phyloP scores from a whole-genome alignment of 768 basidiomycete genomes.

The Suillus paluster region DNA sequence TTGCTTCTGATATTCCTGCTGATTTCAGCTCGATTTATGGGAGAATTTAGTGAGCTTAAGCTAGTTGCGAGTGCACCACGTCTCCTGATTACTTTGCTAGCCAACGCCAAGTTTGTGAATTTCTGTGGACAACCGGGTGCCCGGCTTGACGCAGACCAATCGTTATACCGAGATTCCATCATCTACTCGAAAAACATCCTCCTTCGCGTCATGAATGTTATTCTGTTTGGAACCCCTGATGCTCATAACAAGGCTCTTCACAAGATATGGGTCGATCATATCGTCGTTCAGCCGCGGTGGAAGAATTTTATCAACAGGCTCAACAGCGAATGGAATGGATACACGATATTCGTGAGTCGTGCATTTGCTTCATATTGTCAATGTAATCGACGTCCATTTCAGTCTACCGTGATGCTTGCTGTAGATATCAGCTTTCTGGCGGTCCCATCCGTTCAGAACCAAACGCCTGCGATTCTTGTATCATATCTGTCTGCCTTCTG shows the following conservation, averaged over 20 bases:
- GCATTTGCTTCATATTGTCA: background rate
- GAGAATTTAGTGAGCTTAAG: background rate
- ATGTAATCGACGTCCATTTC: background rate
- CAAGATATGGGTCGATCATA: slow-evolving; percentile 49
- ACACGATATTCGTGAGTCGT: slow-evolving; percentile 49
- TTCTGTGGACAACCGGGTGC: too few species aligned
- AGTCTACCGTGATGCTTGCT: slow-evolving; percentile 19
- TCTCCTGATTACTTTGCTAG: slow-evolving; percentile 17
- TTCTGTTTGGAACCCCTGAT: slow-evolving; percentile 52
- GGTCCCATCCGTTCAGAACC: slow-evolving; percentile 30
- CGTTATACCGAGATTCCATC: slow-evolving; percentile 14
- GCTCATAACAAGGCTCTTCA: slow-evolving; percentile 46
- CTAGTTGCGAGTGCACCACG: background rate
- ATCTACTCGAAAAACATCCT: background rate
- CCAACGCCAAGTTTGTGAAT: slow-evolving; percentile 35
- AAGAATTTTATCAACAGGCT: slow-evolving; percentile 45
- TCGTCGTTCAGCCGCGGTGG: slow-evolving; percentile 45
- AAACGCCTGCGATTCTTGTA: slow-evolving; percentile 1
- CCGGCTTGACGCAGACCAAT: slow-evolving; percentile 35
- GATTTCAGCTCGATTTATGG: slow-evolving; percentile 4
- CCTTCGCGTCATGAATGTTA: slow-evolving; percentile 30
- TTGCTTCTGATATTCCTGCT: background rate
- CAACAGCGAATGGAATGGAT: slow-evolving; percentile 51
- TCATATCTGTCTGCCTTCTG: slow-evolving; percentile 10
- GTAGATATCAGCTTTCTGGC: slow-evolving; percentile 16